Base-by-base conservation (phyloP, 345 rosid species). In the Balakata baccata region DNA sequence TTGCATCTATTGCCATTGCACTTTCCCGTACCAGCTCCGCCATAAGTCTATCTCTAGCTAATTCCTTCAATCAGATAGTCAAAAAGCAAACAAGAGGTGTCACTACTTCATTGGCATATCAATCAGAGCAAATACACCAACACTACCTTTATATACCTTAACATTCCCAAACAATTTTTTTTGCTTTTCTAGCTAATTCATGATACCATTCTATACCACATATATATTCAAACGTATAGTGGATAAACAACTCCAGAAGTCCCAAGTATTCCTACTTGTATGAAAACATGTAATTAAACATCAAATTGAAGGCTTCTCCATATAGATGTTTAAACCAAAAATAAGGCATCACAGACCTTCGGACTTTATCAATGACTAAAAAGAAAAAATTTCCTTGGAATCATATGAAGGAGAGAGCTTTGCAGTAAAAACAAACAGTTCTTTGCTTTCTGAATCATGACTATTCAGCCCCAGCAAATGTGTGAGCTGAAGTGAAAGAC, bases 41-140 rank as follows among this genome's bases (percentile, higher is more conserved):
- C 73, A 80, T 53, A 70, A 88, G 81, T 79, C 89, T 89, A 10
- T 90, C 94, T 46, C 81, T 87, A 11, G 90, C 95, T 70, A 92
- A 83, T 78, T 94, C 98, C 98, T 94, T 75, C 59, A 68, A 77
- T 72, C 69, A 73, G 54, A 77, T 11, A 62, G 34, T 29, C 34
- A 29, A 69, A 60, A 56, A 43, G 75, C 64, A 34, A 54, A 23
- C 56, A 46, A 13, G 2, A 43, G 6, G 47, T 23, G 52, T 66
- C 51, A 37, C 12, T 53, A 63, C 3, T 45, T 41, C 51, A 54
- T 17, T 3, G 29, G 43, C 38, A 68, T 51, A 14, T 60, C 52
- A 70, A 58, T 29, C 13, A 29, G 25, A 73, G 25, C 23, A 53
- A 14, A 63, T 17, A 23, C 39, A 63, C 23, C 66, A 63, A 64